A percentile compares a stretch with the other conserved stretches of the same genome.
Conservation (phyloP, 2,329 filamentous ascomycete genomes). For the Colletotrichum musae region DNA sequence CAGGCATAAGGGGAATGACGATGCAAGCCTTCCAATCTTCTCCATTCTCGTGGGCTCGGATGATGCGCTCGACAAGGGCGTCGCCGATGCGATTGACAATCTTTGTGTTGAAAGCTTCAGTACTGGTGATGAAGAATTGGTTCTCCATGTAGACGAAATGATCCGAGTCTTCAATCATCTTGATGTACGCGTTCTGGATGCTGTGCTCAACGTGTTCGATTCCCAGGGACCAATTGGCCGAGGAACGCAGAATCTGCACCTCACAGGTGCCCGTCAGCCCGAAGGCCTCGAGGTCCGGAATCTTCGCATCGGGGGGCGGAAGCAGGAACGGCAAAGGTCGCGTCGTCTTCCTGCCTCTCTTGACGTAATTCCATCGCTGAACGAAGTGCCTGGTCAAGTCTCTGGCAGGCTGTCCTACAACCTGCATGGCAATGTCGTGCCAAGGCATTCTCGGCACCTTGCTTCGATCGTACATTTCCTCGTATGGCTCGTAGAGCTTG, state of each 20-base stretch:
- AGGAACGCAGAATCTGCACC: conserved; percentile 94
- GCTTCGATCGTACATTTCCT: conserved; percentile 97
- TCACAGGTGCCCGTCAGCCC: conserved; percentile 96
- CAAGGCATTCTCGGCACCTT: conserved; percentile 95
- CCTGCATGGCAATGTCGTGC: conserved; percentile 98
- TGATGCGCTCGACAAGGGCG: conserved; percentile 91
- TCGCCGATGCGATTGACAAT: conserved; percentile 96
- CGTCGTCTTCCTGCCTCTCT: conserved; percentile 92
- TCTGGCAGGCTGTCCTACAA: conserved; percentile 94
- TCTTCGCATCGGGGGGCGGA: conserved; percentile 91
- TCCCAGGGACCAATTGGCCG: conserved; percentile 91
- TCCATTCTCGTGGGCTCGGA: conserved; percentile 84
- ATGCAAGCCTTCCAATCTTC: conserved; percentile 94
- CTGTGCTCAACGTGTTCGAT: conserved; percentile 91
- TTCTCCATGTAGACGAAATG: conserved; percentile 99
- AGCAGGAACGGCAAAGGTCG: conserved; percentile 93
- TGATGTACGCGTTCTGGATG: conserved; percentile 95
- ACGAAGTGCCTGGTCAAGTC: conserved; percentile 97
- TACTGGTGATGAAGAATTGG: conserved; percentile 97
- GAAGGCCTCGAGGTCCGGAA: conserved; percentile 86
- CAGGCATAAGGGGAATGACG: conserved; percentile 96
- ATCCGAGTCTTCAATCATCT: conserved; percentile 94
- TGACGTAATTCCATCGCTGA: conserved; percentile 97
- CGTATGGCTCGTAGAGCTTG: conserved; percentile 91
- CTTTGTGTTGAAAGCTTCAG: conserved; percentile 86